Evolutionary conservation across 306 rosid species (phyloP).

Genomic region (Pachyrhizus erosus): DNA sequence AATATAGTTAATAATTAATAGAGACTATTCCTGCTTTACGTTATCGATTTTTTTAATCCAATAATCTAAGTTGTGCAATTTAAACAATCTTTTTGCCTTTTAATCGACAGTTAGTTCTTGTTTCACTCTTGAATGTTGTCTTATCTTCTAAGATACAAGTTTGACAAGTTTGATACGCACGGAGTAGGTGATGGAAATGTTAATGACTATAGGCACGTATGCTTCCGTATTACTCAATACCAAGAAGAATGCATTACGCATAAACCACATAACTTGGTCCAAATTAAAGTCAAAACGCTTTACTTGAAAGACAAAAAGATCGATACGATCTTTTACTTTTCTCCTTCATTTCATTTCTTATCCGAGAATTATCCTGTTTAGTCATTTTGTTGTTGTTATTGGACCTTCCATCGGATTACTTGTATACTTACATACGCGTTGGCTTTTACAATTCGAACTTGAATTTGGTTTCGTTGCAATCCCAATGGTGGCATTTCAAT

Average conservation of each 20-base stretch:
- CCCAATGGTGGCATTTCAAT: not conserved
- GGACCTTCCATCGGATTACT: slow-evolving; percentile 4
- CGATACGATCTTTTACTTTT: not conserved
- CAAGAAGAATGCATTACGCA: slow-evolving; percentile 10
- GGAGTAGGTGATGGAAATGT: not conserved
- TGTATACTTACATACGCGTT: not conserved
- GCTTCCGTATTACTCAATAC: slow-evolving; percentile 46
- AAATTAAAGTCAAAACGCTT: slow-evolving; percentile 15
- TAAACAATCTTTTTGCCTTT: not conserved
- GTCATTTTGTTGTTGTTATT: not conserved
- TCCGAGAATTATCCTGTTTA: not conserved
- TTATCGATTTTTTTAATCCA: not conserved
- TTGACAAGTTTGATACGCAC: slow-evolving; percentile 31
- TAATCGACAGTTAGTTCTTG: not conserved
- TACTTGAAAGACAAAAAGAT: slow-evolving; percentile 37
- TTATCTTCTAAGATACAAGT: slow-evolving; percentile 40
- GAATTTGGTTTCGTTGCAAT: not conserved
- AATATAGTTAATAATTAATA: not conserved
- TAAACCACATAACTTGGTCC: not conserved
- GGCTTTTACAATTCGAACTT: slow-evolving; percentile 27
- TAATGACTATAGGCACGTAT: slow-evolving; percentile 1
- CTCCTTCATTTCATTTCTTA: not conserved
- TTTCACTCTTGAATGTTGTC: not conserved
- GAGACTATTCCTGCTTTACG: too few species aligned
- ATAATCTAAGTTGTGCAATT: not conserved